Conservation (phyloP, 1,284 basidiomycete species). For the Puccinia brachypodii region DNA sequence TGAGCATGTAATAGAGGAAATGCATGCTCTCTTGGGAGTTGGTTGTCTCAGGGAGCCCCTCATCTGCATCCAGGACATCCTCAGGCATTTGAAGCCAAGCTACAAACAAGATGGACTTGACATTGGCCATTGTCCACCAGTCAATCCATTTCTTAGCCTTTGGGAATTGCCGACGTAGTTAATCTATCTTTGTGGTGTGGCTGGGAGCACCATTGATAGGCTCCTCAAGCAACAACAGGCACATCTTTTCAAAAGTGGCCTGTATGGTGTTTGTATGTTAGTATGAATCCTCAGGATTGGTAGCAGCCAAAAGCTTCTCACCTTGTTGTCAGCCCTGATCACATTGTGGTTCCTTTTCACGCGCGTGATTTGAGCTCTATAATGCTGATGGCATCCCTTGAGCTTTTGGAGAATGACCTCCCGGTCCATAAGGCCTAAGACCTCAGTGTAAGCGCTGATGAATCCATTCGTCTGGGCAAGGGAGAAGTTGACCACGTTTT, state of each 20-base stretch:
- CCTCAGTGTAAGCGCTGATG: constrained; percentile 4
- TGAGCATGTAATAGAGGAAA: not conserved
- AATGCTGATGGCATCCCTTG: constrained; percentile 21
- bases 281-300: not conserved
- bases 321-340: not conserved
- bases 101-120: not conserved
- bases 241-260: not conserved
- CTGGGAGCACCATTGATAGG: not conserved
- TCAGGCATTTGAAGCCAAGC: not conserved
- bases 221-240: not conserved
- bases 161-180: not conserved
- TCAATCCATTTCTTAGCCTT: constrained; percentile 7
- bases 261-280: not conserved
- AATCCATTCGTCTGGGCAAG: not conserved
- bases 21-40: constrained; percentile 13
- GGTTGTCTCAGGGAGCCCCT: not conserved
- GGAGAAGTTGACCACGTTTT: constrained; percentile 10
- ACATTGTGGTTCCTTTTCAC: not conserved
- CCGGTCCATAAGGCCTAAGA: not conserved
- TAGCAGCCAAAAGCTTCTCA: not conserved
- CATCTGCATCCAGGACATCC: not conserved
- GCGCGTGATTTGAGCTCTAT: not conserved
- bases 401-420: not conserved
- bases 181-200: not conserved
- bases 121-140: not conserved